These are phyloP conservation scores for Boeremia exigua DNA, from an alignment of 2,329 filamentous ascomycete species.

Conservation along the genomic window DNA sequence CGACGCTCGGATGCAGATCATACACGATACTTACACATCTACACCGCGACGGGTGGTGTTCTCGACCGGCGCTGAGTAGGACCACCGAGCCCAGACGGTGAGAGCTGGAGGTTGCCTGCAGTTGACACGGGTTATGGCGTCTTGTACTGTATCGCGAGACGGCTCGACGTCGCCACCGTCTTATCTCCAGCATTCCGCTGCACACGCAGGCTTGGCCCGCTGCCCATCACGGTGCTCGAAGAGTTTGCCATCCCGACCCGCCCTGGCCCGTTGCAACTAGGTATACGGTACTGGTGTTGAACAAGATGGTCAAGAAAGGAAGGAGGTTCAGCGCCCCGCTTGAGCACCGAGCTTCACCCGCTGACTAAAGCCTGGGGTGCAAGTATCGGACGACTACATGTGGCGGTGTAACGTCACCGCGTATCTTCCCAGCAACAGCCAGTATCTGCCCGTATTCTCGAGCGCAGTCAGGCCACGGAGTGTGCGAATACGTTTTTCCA, in stretches of 20 bases:
- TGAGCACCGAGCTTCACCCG: background rate
- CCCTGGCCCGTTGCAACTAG: background rate
- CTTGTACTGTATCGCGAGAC: background rate
- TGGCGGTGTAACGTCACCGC: no score
- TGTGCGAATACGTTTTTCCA: no score
- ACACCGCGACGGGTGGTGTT: background rate
- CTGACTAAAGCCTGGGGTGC: background rate
- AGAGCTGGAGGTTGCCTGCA: no score
- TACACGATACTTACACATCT: no score
- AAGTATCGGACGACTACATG: no score
- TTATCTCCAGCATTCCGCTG: background rate
- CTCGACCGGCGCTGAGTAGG: background rate
- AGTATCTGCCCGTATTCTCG: no score
- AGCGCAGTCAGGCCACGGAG: no score
- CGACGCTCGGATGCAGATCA: constrained; percentile 2
- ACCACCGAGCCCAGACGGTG: no score
- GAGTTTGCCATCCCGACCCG: background rate
- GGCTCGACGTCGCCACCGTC: background rate
- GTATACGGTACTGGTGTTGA: background rate
- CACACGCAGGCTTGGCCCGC: background rate
- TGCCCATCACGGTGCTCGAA: constrained; percentile 2
- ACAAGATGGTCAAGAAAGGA: background rate
- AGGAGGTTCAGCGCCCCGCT: background rate
- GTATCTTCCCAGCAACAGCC: no score
- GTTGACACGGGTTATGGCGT: no score